phyloP scores from a whole-genome alignment of 2,329 filamentous ascomycete species.

The Arthrobotrys musiformis region DNA sequence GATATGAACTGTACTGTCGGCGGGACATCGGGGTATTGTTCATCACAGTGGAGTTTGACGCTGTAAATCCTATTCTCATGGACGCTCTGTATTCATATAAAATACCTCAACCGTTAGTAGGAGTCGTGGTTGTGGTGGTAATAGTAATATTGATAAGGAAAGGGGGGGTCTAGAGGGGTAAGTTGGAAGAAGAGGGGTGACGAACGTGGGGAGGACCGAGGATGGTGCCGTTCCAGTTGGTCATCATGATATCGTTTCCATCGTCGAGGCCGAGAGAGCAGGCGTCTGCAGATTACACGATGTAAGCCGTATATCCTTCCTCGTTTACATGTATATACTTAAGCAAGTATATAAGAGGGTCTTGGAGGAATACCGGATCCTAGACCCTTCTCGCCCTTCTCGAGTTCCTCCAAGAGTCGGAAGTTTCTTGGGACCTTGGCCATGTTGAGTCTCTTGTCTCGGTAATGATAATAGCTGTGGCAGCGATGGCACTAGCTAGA shows the following conservation, averaged over 20 bases:
- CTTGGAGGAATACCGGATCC: conserved; percentile 75
- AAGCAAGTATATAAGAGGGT: neutral
- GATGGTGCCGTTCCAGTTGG: conserved; percentile 98
- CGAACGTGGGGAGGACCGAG: conserved; percentile 93
- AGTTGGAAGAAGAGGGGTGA: neutral
- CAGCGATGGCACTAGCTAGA: neutral
- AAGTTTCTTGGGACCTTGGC: conserved; percentile 95
- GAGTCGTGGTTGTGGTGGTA: too few relatives aligned
- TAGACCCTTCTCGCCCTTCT: conserved; percentile 98
- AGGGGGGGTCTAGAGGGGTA: conserved; percentile 25
- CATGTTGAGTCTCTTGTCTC: conserved; percentile 36
- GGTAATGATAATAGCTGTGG: neutral
- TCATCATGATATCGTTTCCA: conserved; percentile 94
- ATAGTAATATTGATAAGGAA: neutral
- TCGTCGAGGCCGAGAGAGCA: conserved; percentile 97
- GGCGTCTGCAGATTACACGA: conserved; percentile 77
- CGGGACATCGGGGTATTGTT: conserved; percentile 86
- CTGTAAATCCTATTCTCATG: conserved; percentile 99
- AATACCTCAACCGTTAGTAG: neutral
- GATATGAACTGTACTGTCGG: conserved; percentile 92
- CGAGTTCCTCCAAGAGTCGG: conserved; percentile 92
- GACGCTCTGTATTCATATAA: conserved; percentile 73
- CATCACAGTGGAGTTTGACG: conserved; percentile 93
- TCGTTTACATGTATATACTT: neutral
- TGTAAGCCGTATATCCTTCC: too few relatives aligned